Base-by-base conservation (phyloP, 2,329 filamentous ascomycete genomes). In the Sporothrix mexicana region DNA sequence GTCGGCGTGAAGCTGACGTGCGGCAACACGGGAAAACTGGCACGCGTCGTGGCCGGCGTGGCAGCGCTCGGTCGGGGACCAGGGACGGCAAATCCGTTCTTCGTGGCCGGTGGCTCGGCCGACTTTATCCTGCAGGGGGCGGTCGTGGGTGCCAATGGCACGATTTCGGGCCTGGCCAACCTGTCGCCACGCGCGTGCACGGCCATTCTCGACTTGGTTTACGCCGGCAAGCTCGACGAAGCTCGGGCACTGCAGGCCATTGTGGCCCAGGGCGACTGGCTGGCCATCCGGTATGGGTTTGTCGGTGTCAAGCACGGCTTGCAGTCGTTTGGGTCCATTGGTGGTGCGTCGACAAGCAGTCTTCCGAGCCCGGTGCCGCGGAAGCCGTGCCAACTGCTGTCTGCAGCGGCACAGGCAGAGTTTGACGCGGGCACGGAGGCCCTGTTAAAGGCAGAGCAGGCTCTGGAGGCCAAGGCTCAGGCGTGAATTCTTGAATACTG, bases 61-160 rank as follows among this genome's bases (percentile, higher is more conserved):
- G 55, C 74, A 1, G 41, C 36, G 1, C 8, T 45, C 17, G 41
- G 70, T 12, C 59, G 69, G 1, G 59, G 61, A 4, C 69, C 69
- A 15, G 73, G 17, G 53, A 59, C 53, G 4, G 15, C 43, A 1
- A 73, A 75, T 25, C 76, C 78, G 25, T 94, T 94, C 83, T 85
- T 92, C 79, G 91, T 91, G 73, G 88, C 92, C 77, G 92, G 91
- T 57, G 92, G 92, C 72, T 91, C 89, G 67, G 91, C 91, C 70
- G 92, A 94, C 82, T 93, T 93, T 80, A 91, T 89, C 13, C 81
- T 94, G 13, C 92, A 93, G 80, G 90, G 90, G 0, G 81, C 93
- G 53, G 85, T 92, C 59, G 91, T 89, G 3, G 92, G 92, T 30
- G 92, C 90, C 2, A 88, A 91, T 73, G 92, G 92, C 47, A 87